These are phyloP conservation scores for Hymenoscyphus albidus DNA, from an alignment of 2,329 filamentous ascomycete genomes.

Conservation along the genomic window DNA sequence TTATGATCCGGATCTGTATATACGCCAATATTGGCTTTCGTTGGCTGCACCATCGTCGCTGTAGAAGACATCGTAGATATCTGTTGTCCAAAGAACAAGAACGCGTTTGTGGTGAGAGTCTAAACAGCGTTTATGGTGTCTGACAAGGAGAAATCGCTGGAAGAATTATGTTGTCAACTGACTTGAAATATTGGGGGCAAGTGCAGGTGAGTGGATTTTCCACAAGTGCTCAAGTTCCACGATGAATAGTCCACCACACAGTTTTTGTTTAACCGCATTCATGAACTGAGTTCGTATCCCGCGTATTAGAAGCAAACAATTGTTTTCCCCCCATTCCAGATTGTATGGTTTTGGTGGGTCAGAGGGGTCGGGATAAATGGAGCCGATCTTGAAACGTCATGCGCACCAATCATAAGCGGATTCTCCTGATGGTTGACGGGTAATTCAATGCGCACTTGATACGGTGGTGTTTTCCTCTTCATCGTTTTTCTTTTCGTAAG, in stretches of 20 bases:
- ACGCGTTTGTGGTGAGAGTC: not conserved
- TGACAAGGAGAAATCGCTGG: not conserved
- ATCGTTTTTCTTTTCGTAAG: not conserved
- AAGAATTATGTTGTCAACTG: not conserved
- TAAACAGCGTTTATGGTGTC: not conserved
- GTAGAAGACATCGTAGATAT: slow-evolving; percentile 1
- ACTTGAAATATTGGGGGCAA: not conserved
- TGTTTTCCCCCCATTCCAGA: not conserved
- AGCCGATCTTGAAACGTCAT: slow-evolving; percentile 9
- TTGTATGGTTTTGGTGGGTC: slow-evolving; percentile 7
- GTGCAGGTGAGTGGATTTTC: not conserved
- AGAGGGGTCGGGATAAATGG: slow-evolving; percentile 10
- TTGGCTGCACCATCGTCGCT: slow-evolving; percentile 29
- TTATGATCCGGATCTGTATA: slow-evolving; percentile 93
- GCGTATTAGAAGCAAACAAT: not conserved
- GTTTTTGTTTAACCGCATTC: not conserved
- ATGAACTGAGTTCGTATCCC: not conserved
- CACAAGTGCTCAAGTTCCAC: not conserved
- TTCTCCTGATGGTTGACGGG: not conserved
- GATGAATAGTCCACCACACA: not conserved
- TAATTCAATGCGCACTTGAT: too few species aligned
- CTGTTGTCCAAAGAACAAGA: not conserved
- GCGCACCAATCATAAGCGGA: slow-evolving; percentile 18
- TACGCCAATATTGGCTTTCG: slow-evolving; percentile 89
- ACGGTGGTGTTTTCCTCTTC: not conserved